Evolutionary conservation across 2,329 filamentous ascomycete genomes (phyloP).

Genomic region (Aspergillus novofumigatus): DNA sequence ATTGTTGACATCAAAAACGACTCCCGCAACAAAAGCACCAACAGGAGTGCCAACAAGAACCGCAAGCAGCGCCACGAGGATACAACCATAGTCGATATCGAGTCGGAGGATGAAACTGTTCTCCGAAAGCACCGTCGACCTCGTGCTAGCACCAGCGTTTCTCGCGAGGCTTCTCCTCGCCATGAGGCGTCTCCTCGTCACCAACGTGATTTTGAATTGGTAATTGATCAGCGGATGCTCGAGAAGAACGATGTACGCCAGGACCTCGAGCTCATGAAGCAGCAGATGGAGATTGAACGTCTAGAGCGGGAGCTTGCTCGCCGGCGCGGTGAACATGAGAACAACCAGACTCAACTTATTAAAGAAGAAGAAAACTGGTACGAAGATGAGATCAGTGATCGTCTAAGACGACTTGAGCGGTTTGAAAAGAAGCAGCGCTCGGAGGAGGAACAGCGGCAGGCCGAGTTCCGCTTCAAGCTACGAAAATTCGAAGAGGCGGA

Average conservation of each 20-base stretch:
- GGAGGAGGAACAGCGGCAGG: constrained; percentile 17
- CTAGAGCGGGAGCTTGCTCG: constrained; percentile 31
- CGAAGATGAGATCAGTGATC: constrained; percentile 38
- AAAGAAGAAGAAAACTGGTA: constrained; percentile 42
- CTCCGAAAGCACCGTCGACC: constrained; percentile 13
- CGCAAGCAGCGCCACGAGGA: constrained; percentile 14
- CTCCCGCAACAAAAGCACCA: constrained; percentile 23
- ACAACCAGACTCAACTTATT: constrained; percentile 23
- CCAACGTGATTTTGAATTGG: constrained; percentile 32
- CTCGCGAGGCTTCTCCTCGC: constrained; percentile 19
- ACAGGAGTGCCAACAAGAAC: constrained; percentile 18
- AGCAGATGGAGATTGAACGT: constrained; percentile 34
- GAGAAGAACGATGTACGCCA: constrained; percentile 31
- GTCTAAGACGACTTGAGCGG: constrained; percentile 32
- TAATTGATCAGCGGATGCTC: constrained; percentile 32
- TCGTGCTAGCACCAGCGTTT: constrained; percentile 21
- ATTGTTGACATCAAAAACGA: constrained; percentile 36
- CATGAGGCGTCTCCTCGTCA: constrained; percentile 17
- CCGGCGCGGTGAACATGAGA: constrained; percentile 21
- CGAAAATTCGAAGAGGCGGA: constrained; percentile 25
- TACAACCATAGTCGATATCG: constrained; percentile 16
- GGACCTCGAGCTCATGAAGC: constrained; percentile 31
- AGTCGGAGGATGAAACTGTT: constrained; percentile 24
- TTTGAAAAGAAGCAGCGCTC: constrained; percentile 42
- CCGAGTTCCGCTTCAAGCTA: constrained; percentile 15